These are phyloP conservation scores for Cercospora sesami DNA, from an alignment of 2,329 filamentous ascomycete genomes.

Conservation along the genomic window DNA sequence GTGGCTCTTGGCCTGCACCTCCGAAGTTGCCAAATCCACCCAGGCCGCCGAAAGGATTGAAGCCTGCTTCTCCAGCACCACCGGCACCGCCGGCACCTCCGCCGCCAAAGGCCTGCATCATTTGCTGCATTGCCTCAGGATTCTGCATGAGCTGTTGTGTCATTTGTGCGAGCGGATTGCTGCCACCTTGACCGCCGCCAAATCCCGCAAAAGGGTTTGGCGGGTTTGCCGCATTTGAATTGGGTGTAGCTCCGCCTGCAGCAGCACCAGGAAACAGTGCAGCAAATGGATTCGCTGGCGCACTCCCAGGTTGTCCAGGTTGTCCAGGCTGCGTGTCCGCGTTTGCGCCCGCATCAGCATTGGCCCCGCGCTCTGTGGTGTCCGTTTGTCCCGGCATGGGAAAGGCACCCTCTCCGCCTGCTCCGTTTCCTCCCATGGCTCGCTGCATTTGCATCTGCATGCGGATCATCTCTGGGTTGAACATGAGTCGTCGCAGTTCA, in stretches of 20 bases:
- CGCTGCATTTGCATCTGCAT: slow-evolving; percentile 81
- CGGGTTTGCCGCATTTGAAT: slow-evolving; percentile 36
- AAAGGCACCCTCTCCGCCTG: slow-evolving; percentile 60
- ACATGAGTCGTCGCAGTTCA: slow-evolving; percentile 87
- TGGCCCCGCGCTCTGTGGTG: slow-evolving; percentile 60
- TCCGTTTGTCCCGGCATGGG: slow-evolving; percentile 91
- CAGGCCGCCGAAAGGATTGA: slow-evolving; percentile 48
- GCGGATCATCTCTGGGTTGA: slow-evolving; percentile 80
- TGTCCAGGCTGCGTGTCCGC: slow-evolving; percentile 35
- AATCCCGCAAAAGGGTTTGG: slow-evolving; percentile 69
- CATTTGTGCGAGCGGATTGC: slow-evolving; percentile 51
- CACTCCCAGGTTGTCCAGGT: slow-evolving; percentile 34
- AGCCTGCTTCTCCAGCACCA: slow-evolving; percentile 40
- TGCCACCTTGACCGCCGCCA: slow-evolving; percentile 36
- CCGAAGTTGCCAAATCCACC: slow-evolving; percentile 30
- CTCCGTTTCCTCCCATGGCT: slow-evolving; percentile 56
- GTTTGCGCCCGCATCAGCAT: slow-evolving; percentile 29
- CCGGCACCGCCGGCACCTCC: slow-evolving; percentile 44
- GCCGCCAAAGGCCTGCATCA: slow-evolving; percentile 56
- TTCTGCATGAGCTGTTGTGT: slow-evolving; percentile 56
- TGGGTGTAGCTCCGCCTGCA: slow-evolving; percentile 34
- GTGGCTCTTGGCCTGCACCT: slow-evolving; percentile 40
- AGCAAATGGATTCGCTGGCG: slow-evolving; percentile 60
- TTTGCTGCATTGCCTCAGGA: slow-evolving; percentile 56
- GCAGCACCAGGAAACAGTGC: slow-evolving; percentile 53